Evolutionary conservation across 768 basidiomycete genomes (phyloP), one percentile per base, ranked within the genome.

Genomic region (Macrocybe gigantea): DNA sequence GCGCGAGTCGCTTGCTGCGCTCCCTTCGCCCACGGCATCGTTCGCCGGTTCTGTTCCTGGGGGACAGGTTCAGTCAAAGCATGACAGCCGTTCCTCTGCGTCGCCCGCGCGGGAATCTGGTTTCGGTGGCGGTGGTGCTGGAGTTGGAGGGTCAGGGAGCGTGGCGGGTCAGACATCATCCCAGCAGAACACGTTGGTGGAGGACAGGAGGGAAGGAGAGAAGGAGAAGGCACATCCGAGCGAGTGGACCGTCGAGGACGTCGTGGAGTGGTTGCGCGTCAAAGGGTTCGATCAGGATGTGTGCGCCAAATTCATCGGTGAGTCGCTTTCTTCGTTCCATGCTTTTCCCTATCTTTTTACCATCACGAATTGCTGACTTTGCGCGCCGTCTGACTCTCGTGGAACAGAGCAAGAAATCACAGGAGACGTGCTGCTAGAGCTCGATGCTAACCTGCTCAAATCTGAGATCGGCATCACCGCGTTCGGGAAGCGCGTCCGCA

Each of bases 321-420:
- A 51, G 80, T 71, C 29, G 22, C 49, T 3, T 53, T 2, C 37
- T 13, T 30, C 10, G 30, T 13, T 39, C 13, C 7, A 33, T 47
- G 2, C 38, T 45, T 14, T 8, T 33, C 33, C 41, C 39, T 46
- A 41, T 50, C 36, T 42, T 53, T 30, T 53, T 50, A 43, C 2
- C 29, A 22, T 22, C 22, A 22, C 22, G 22, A 22, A 22, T 22
- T 22, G 22, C 22, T 22, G 22, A 22, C 22, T 22, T 22, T 22
- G 22, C 22, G 4, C 22, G 22, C 4, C 22, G 22, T 22, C 22
- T 22, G 22, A 22, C 4, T 2, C 22, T 22, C 22, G 22, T 22
- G 22, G 22, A 4, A 22, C 61, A 93, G 95, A 98, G 68, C 93
- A 99, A 81, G 96, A 99, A 70, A 98, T 99, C 46, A 90, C 93